These are phyloP conservation scores for Paramecium caudatum DNA, from an alignment of 73 alveolate genomes.

Conservation along the genomic window DNA sequence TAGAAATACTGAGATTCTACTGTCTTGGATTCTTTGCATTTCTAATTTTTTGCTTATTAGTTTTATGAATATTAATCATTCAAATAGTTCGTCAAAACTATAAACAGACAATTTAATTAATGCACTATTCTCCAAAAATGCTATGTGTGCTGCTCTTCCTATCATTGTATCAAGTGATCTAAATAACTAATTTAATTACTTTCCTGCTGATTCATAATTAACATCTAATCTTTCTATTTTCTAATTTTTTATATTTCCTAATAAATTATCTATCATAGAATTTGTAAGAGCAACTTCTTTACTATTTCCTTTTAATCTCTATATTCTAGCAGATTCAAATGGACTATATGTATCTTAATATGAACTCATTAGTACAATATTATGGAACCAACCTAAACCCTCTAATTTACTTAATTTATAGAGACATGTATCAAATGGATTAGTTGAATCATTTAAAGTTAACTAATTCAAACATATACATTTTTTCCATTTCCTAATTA, in stretches of 20 bases:
- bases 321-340: slow-evolving; percentile 98
- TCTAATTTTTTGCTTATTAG: slow-evolving; percentile 45
- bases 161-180: slow-evolving; percentile 95
- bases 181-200: neutral
- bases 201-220: slow-evolving; percentile 70
- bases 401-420: slow-evolving; percentile 86
- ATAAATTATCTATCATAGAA: slow-evolving; percentile 35
- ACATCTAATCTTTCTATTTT: slow-evolving; percentile 73
- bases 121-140: slow-evolving; percentile 97
- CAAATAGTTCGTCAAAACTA: slow-evolving; percentile 89
- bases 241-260: neutral
- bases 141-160: slow-evolving; percentile 99
- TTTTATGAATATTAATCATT: slow-evolving; percentile 75
- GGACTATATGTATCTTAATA: slow-evolving; percentile 98
- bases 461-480: slow-evolving; percentile 46
- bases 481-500: slow-evolving; percentile 69
- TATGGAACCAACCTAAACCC: slow-evolving; percentile 95
- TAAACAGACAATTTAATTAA: slow-evolving; percentile 92
- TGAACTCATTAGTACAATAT: slow-evolving; percentile 90
- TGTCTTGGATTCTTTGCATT: slow-evolving; percentile 33
- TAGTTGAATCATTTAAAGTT: slow-evolving; percentile 48
- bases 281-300: neutral
- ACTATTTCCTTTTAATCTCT: slow-evolving; percentile 74
- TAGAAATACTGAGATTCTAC: slow-evolving; percentile 56
- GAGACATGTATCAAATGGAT: slow-evolving; percentile 6